Conservation (phyloP, 257 asterid species). For the Forsythia suspensa region DNA sequence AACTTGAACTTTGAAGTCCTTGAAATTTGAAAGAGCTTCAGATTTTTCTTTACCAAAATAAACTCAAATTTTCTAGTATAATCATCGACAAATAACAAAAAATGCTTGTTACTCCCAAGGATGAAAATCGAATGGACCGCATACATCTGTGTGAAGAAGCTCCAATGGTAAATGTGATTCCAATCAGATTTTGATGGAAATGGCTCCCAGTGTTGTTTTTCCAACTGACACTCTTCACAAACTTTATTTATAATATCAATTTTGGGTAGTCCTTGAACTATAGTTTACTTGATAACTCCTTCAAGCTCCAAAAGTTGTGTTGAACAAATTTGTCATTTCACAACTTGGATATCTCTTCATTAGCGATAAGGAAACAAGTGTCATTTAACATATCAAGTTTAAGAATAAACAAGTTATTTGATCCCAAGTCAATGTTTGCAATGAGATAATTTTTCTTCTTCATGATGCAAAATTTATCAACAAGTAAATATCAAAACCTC, state of each 20-base stretch:
- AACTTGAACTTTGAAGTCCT: background rate
- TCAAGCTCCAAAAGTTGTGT: slow-evolving; percentile 4
- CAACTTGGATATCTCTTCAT: slow-evolving; percentile 6
- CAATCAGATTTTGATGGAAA: background rate
- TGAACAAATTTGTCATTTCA: background rate
- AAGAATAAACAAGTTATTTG: background rate
- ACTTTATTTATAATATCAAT: background rate
- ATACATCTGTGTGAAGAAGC: background rate
- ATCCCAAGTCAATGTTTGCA: background rate
- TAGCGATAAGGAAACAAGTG: background rate
- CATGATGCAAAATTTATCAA: background rate
- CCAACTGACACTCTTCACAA: slow-evolving; percentile 5
- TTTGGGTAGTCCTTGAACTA: background rate
- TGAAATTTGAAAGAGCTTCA: background rate
- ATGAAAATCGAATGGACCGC: background rate
- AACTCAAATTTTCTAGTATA: background rate
- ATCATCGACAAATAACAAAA: background rate
- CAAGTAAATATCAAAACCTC: background rate
- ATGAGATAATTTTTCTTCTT: slow-evolving; percentile 1
- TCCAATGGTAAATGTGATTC: background rate
- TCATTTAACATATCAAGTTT: background rate
- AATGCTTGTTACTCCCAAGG: background rate
- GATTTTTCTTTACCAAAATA: background rate
- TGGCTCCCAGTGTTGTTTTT: background rate
- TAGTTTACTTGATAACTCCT: background rate